Evolutionary conservation across 1,284 basidiomycete genomes (phyloP), one percentile per base, ranked within the genome.

Genomic region (Cryptococcus amylolentus): DNA sequence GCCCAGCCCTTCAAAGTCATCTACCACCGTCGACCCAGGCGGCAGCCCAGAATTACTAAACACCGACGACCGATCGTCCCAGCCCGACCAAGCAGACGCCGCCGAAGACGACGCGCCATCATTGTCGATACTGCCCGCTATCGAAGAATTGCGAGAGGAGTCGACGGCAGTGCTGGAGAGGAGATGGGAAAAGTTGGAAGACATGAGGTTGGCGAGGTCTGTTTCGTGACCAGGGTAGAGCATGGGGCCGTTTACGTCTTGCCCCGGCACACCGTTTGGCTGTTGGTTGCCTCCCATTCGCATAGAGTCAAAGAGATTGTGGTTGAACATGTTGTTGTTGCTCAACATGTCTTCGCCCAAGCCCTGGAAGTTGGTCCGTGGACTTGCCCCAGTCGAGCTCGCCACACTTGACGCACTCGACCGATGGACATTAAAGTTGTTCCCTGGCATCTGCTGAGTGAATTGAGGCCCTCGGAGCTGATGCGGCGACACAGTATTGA

Each of bases 41-140:
- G 67, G 64, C 13, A 71, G 49, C 8, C 69, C 71, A 49, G 67
- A 69, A 20, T 73, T 61, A 50, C 69, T 72, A 60, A 65, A 76
- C 27, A 72, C 62, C 5, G 65, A 64, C 16, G 67, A 67, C 37
- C 59, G 41, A 41, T 53, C 55, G 37, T 68, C 67, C 10, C 45
- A 66, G 26, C 55, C 63, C 14, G 71, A 73, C 57, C 67, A 72
- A 16, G 61, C 63, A 0, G 71, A 72, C 7, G 41, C 41, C 41
- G 41, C n/a, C n/a, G n/a, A 18, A 16, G 23, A n/a, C n/a, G n/a
- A 18, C 18, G 23, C 45, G 10, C 27, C 18, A 16, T 46, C 45
- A 27, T 46, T 46, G 27, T 46, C 45, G 16, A 46, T 28, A 26
- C 23, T 27, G 16, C 23, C 10, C 14, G 27, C 27, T 3, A 16